phyloP scores from a whole-genome alignment of 352 stramenopile species.

The Pythium plurisporium region DNA sequence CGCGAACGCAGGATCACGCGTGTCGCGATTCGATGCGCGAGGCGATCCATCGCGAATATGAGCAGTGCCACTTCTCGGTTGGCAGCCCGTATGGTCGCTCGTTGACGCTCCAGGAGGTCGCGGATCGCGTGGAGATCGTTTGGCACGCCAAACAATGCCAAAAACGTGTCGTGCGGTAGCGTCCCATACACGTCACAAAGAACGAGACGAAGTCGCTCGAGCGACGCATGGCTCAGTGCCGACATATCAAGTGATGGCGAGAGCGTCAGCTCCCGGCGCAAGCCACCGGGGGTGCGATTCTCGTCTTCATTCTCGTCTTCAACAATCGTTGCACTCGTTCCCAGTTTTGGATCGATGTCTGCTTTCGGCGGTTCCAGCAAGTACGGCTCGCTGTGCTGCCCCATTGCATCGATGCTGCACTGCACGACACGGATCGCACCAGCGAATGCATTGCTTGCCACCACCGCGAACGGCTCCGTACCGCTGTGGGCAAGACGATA shows the following conservation, averaged over 20 bases:
- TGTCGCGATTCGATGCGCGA: slow-evolving; percentile 15
- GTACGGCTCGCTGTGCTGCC: slow-evolving; percentile 45
- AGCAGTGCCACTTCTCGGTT: slow-evolving; percentile 54
- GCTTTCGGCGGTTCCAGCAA: slow-evolving; percentile 38
- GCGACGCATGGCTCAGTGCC: background rate
- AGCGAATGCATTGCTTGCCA: slow-evolving; percentile 49
- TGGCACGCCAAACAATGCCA: slow-evolving; percentile 6
- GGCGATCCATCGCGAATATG: slow-evolving; percentile 29
- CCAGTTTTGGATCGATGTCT: background rate
- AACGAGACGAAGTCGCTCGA: slow-evolving; percentile 9
- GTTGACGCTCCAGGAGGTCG: slow-evolving; percentile 19
- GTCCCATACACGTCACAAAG: slow-evolving; percentile 16
- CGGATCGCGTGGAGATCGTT: background rate
- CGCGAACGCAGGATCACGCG: slow-evolving; percentile 14
- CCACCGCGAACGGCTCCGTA: slow-evolving; percentile 29
- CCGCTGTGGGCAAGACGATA: slow-evolving; percentile 54
- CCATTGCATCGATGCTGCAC: slow-evolving; percentile 48
- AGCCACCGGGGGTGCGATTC: background rate
- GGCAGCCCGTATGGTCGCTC: slow-evolving; percentile 23
- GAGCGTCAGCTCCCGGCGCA: slow-evolving; percentile 10
- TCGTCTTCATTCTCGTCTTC: slow-evolving; percentile 8
- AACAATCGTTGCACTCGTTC: background rate
- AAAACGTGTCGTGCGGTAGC: background rate
- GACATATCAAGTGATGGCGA: slow-evolving; percentile 3
- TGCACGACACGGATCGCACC: slow-evolving; percentile 51